A percentile compares a stretch with the other conserved stretches of the same genome.
Conservation (phyloP, 169 alveolate species). For the Toxoplasma gondii region DNA sequence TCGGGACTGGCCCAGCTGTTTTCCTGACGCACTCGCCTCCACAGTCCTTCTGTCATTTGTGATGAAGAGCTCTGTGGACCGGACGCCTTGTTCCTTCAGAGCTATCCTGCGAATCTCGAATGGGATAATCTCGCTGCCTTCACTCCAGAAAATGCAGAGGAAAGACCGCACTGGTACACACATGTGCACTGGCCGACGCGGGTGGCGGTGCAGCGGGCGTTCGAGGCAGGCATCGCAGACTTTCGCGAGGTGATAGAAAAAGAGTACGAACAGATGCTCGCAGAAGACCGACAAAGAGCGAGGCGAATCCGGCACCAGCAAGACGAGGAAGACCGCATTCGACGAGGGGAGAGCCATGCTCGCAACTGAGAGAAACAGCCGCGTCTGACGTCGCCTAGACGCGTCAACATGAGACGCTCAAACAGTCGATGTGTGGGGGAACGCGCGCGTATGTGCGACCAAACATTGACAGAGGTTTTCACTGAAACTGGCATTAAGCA, state of each 20-base stretch:
- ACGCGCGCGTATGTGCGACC: no score
- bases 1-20: no score
- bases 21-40: no score
- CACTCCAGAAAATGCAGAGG: slow-evolving; percentile 75
- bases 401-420: no score
- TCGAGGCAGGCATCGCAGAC: slow-evolving; percentile 78
- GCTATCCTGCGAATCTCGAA: slow-evolving; percentile 72
- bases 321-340: neutral
- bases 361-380: no score
- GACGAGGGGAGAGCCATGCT: neutral
- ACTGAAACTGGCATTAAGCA: no score
- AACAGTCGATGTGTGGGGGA: no score
- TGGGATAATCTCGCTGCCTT: slow-evolving; percentile 77
- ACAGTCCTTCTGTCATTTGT: no score
- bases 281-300: neutral
- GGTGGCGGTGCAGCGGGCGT: slow-evolving; percentile 76
- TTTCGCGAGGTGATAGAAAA: slow-evolving; percentile 74
- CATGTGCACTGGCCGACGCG: slow-evolving; percentile 78
- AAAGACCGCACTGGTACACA: slow-evolving; percentile 71
- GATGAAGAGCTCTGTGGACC: no score
- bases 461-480: no score
- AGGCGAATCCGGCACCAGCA: neutral
- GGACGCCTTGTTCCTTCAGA: slow-evolving; percentile 63
- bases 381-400: no score
- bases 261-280: slow-evolving; percentile 66